Conservation (phyloP, 2,329 filamentous ascomycete species). For the Penicillium expansum region DNA sequence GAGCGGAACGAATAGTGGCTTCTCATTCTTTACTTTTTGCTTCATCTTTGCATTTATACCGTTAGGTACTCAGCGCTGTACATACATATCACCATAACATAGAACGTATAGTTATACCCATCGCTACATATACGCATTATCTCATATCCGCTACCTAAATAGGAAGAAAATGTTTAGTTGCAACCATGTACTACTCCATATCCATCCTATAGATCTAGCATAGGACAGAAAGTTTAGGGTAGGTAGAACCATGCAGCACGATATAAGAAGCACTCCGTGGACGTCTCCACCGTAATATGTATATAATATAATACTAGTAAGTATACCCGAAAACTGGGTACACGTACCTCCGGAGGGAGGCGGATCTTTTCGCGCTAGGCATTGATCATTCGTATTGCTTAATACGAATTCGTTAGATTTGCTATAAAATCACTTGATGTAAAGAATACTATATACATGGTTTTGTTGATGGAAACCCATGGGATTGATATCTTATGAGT, state of each 20-base stretch:
- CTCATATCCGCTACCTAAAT: not conserved
- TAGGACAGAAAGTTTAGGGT: not conserved
- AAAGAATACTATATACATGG: no score
- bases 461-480: no score
- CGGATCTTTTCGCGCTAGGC: no score
- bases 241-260: not conserved
- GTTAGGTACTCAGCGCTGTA: not conserved
- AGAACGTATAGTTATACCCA: not conserved
- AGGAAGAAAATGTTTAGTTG: not conserved
- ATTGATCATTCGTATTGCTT: no score
- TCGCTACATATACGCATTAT: not conserved
- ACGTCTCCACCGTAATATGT: no score
- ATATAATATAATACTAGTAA: no score
- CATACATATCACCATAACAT: not conserved
- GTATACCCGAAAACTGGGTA: no score
- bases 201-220: not conserved
- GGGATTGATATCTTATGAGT: no score
- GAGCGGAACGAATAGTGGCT: conserved; percentile 13
- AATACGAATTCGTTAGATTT: no score
- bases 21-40: conserved; percentile 5
- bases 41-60: not conserved
- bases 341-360: no score
- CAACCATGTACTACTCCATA: not conserved
- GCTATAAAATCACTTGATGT: no score
- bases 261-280: no score